Evolutionary conservation across 163 green algal species (phyloP), one percentile per base, ranked within the genome.

Genomic region (Chlorella variabilis): DNA sequence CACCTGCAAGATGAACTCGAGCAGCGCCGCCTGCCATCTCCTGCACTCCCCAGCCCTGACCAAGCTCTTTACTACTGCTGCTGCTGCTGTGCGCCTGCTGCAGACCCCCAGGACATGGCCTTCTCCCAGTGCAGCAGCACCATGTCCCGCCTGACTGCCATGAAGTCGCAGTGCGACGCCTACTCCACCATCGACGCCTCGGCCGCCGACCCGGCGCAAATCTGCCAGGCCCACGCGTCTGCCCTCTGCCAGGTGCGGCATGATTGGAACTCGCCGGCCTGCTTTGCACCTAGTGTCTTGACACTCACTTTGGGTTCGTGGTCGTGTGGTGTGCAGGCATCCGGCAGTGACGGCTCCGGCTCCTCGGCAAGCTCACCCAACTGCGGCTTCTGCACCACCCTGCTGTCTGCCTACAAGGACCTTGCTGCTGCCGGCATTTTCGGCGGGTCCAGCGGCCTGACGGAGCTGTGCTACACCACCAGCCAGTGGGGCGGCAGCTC

Each of bases 161-260:
- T 41, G 20, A 27, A 61, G 42, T 1, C 29, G 25, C 31, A 23
- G 17, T 76, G 68, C n/a, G 42, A 33, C 15, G 68, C 68, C 3
- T 13, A 56, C 3, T 25, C 21, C 23, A 15, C 21, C 5, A 9
- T 63, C 3, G 9, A 18, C 17, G 18, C 54, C 5, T 13, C 45
- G 13, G 0, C 29, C 18, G 31, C 4, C 42, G 17, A 41, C 15
- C 17, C 48, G 4, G 33, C 70, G 3, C 38, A 17, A 4, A 21
- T 25, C 18, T 77, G 70, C 31, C 18, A 36, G 4, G 70, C 29
- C 18, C 33, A 66, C 20, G 48, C 48, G 3, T 31, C 31, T 11
- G 25, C 7, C 31, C 48, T 77, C 42, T 77, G 70, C 70, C 70
- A 77, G 70, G 68, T 61, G 45, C 17, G 66, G 29, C 29, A 42